These are phyloP conservation scores for Kwoniella europaea DNA, from an alignment of 768 basidiomycete species.

Conservation along the genomic window DNA sequence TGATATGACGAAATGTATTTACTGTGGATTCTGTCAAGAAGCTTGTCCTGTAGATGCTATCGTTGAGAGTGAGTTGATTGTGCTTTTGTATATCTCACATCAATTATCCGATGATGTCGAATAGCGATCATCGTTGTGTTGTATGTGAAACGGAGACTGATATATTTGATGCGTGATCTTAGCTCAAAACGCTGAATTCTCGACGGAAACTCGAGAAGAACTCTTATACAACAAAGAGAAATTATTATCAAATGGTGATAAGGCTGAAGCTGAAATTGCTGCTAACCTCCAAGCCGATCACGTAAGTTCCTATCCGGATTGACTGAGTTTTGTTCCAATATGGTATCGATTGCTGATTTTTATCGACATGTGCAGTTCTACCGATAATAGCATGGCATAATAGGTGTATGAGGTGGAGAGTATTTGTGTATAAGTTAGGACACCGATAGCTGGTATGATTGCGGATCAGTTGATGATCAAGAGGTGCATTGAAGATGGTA, in stretches of 20 bases:
- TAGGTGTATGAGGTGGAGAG: too few relatives aligned
- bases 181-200: constrained; percentile 98
- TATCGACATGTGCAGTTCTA: background rate
- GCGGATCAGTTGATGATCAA: too few relatives aligned
- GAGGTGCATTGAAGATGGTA: too few relatives aligned
- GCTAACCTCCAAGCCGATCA: constrained; percentile 70
- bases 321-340: background rate
- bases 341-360: background rate
- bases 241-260: constrained; percentile 91
- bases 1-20: constrained; percentile 99
- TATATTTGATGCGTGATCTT: background rate
- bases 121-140: too few relatives aligned
- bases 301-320: constrained; percentile 37
- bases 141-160: too few relatives aligned
- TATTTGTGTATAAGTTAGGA: too few relatives aligned
- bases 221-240: constrained; percentile 99
- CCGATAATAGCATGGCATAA: background rate
- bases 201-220: constrained; percentile 97
- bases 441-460: too few relatives aligned
- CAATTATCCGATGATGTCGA: too few relatives aligned
- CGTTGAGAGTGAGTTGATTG: constrained; percentile 79
- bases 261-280: constrained; percentile 96
- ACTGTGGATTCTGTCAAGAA: constrained; percentile 99
- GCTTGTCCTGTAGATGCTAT: constrained; percentile 99
- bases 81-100: too few relatives aligned